Percentiles rank a stretch among this genome's conserved stretches.
Evolutionary conservation across 2,329 filamentous ascomycete species (phyloP).

Genomic region (Microsporum audouinii): DNA sequence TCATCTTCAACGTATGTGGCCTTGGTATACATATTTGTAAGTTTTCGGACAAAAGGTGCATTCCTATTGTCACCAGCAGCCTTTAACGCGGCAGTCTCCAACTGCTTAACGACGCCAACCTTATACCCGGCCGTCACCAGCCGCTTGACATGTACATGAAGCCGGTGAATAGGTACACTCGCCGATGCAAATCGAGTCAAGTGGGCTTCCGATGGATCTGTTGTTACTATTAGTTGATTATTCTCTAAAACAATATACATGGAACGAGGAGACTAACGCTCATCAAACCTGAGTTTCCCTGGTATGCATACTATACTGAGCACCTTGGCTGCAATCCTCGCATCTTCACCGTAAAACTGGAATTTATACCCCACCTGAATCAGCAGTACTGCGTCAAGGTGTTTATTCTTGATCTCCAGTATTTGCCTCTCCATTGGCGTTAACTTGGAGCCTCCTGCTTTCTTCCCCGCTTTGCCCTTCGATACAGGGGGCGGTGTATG

Average conservation of each 20-base stretch:
- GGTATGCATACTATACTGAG: conserved; percentile 94
- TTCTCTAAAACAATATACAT: conserved; percentile 7
- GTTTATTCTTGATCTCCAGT: conserved; percentile 82
- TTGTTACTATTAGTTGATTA: background rate
- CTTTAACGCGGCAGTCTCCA: conserved; percentile 91
- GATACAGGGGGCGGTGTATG: conserved; percentile 35
- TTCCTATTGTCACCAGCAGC: conserved; percentile 92
- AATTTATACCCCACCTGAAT: conserved; percentile 98
- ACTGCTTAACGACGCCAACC: conserved; percentile 84
- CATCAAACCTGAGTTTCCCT: conserved; percentile 87
- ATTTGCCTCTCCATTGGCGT: conserved; percentile 93
- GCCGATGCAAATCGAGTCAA: conserved; percentile 86
- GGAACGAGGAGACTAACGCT: conserved; percentile 45
- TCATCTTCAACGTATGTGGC: conserved; percentile 88
- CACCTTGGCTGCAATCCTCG: conserved; percentile 75
- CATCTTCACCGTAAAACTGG: conserved; percentile 92
- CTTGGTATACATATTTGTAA: conserved; percentile 96
- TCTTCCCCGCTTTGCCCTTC: conserved; percentile 44
- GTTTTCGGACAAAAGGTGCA: conserved; percentile 77
- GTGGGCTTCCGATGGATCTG: conserved; percentile 80
- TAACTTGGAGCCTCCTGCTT: conserved; percentile 70
- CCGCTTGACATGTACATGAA: conserved; percentile 88
- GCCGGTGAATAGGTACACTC: conserved; percentile 82
- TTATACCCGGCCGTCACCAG: conserved; percentile 89
- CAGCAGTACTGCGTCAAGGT: conserved; percentile 80